A percentile compares a stretch with the other conserved stretches of the same genome.
phyloP scores from a whole-genome alignment of 306 rosid genomes.

The Begonia fuchsioides region DNA sequence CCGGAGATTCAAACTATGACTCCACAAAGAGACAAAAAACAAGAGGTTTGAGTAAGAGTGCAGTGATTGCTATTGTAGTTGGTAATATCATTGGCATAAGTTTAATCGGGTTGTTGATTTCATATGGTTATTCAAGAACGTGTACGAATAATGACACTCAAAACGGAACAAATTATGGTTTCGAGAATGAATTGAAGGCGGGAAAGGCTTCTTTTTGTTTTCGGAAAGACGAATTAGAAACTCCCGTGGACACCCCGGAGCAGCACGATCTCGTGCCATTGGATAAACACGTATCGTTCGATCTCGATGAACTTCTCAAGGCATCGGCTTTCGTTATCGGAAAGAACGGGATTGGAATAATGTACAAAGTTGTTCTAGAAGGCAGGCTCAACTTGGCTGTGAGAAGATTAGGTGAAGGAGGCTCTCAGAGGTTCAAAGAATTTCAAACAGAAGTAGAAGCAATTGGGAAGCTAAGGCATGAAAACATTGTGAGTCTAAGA shows the following conservation, averaged over 20 bases:
- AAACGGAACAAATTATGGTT: too few relatives aligned
- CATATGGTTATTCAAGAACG: constrained; percentile 70
- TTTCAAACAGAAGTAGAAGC: constrained; percentile 99
- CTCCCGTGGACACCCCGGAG: constrained; percentile 60
- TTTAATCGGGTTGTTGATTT: constrained; percentile 75
- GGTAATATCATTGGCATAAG: constrained; percentile 82
- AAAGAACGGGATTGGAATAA: constrained; percentile 88
- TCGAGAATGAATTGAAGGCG: constrained; percentile 41
- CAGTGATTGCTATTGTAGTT: constrained; percentile 62
- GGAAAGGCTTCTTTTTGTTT: constrained; percentile 64
- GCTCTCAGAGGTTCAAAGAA: constrained; percentile 93
- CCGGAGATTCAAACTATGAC: constrained; percentile 23
- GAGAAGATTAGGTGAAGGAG: constrained; percentile 95
- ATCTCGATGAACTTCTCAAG: constrained; percentile 95
- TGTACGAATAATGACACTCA: constrained; percentile 38
- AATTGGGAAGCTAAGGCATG: constrained; percentile 86
- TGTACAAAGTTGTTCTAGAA: constrained; percentile 94
- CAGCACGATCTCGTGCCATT: constrained; percentile 80
- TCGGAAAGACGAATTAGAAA: constrained; percentile 61
- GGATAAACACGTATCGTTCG: constrained; percentile 66
- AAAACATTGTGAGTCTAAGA: constrained; percentile 61
- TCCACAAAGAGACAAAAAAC: constrained; percentile 23
- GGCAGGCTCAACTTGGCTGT: constrained; percentile 82
- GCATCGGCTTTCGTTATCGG: constrained; percentile 97
- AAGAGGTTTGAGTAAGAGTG: constrained; percentile 52